Evolutionary conservation across 2,329 filamentous ascomycete species (phyloP).

Genomic region (Sclerotinia subarctica): DNA sequence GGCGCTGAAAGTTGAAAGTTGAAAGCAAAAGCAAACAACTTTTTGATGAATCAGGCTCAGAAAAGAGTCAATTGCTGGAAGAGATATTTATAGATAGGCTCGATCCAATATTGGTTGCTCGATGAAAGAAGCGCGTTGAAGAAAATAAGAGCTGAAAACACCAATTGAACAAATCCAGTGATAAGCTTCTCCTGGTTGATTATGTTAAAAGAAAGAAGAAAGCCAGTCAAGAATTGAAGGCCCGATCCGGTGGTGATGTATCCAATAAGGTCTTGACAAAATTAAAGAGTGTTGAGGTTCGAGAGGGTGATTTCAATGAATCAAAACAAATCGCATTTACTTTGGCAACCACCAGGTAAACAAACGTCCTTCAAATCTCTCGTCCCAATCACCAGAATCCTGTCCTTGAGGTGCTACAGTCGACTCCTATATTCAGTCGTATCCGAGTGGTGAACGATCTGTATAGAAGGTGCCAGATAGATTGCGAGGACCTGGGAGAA

Average conservation of each 20-base stretch:
- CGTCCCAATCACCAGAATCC: not conserved
- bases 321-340: not conserved
- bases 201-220: not conserved
- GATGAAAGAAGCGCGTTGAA: not conserved
- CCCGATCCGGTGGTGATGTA: not conserved
- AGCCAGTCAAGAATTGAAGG: not conserved
- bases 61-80: not conserved
- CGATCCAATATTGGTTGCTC: not conserved
- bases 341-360: not conserved
- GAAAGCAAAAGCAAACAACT: not conserved
- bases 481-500: not conserved
- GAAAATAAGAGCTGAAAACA: not conserved
- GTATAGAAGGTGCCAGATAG: not conserved
- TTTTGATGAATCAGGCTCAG: not conserved
- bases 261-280: constrained; percentile 1
- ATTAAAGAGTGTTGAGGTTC: not conserved
- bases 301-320: not conserved
- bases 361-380: not conserved
- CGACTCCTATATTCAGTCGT: not conserved
- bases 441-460: not conserved
- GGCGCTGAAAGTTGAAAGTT: not conserved
- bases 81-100: not conserved
- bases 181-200: too few relatives aligned
- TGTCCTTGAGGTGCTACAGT: not conserved
- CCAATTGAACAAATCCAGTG: not conserved